Conservation (phyloP, 176 grass and related monocot species). For the Triticum aestivum region IWGSC_CS_RefSeq_v2.1 NC_057803.1:594657826-594658325, state of each 20-base stretch:
- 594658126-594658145: neutral
- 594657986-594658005: constrained; percentile 14
- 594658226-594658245: neutral
- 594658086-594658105: neutral
- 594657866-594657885: constrained; percentile 11
- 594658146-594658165: neutral
- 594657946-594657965: neutral
- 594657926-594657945: neutral
- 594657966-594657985: constrained; percentile 1
- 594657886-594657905: constrained; percentile 20
- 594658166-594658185: neutral
- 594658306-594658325: neutral
- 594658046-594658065: neutral
- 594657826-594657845: constrained; percentile 82
- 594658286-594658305: constrained; percentile 13
- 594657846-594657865: constrained; percentile 61
- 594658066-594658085: neutral
- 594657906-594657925: neutral
- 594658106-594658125: neutral
- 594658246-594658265: neutral
- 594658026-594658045: neutral
- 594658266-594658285: neutral
- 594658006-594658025: neutral
- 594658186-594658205: neutral
- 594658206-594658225: neutral